A percentile compares a stretch with the other conserved stretches of the same genome.
Conservation (phyloP, 1,139 yeast species). For the Taiozyma sp. region DNA sequence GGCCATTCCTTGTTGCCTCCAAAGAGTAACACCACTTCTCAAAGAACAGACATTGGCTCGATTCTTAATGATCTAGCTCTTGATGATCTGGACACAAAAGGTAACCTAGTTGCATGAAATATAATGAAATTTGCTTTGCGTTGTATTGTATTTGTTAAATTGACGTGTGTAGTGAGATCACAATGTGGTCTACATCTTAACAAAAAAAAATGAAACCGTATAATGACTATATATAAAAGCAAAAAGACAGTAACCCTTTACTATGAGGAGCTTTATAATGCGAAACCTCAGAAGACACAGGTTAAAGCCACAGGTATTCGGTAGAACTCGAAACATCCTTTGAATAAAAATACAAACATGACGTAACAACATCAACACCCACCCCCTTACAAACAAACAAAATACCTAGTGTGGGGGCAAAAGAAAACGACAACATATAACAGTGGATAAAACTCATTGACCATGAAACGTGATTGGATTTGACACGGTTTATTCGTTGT, state of each 20-base stretch:
- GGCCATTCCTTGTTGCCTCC: constrained; percentile 16
- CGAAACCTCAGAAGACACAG: not conserved
- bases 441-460: not conserved
- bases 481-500: constrained; percentile 1
- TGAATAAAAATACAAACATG: not conserved
- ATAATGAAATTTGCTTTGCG: not conserved
- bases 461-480: not conserved
- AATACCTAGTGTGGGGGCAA: not conserved
- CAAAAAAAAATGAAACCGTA: not conserved
- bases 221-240: not conserved
- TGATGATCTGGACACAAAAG: constrained; percentile 15
- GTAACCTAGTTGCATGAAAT: constrained; percentile 7
- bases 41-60: constrained; percentile 17
- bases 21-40: constrained; percentile 1
- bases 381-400: not conserved
- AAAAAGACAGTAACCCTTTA: not conserved
- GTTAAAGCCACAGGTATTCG: not conserved
- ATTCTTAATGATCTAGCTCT: constrained; percentile 18
- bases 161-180: not conserved
- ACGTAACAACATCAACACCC: not conserved
- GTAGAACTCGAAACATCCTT: not conserved
- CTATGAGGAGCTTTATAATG: not conserved
- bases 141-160: not conserved
- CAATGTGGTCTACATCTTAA: too few species aligned
- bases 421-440: not conserved